Conservation (phyloP, 768 basidiomycete genomes). For the Auriscalpium orientale region DNA sequence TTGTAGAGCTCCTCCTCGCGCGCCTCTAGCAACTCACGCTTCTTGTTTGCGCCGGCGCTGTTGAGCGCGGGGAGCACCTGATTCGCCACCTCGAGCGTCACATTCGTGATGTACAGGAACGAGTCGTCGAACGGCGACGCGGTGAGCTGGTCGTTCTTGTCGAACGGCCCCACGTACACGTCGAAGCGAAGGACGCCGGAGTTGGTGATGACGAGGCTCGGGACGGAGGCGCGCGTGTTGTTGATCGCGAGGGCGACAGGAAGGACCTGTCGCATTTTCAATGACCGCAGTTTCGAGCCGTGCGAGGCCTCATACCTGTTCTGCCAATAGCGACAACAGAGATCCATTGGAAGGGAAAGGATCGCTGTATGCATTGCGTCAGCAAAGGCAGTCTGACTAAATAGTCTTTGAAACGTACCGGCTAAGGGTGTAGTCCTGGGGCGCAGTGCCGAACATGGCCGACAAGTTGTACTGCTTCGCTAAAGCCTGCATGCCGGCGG, state of each 20-base stretch:
- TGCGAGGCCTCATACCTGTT: constrained; percentile 18
- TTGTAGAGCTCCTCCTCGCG: constrained; percentile 35
- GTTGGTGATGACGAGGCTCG: constrained; percentile 59
- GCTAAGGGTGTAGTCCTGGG: constrained; percentile 63
- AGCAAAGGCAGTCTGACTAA: not conserved
- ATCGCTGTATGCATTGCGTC: constrained; percentile 29
- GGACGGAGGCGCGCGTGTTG: constrained; percentile 51
- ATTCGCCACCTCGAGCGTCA: constrained; percentile 43
- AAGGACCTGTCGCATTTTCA: constrained; percentile 24
- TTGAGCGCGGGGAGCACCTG: constrained; percentile 50
- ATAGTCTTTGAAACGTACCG: constrained; percentile 30
- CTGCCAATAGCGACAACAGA: constrained; percentile 50
- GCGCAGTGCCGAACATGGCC: constrained; percentile 61
- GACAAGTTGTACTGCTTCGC: constrained; percentile 54
- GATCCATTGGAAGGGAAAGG: constrained; percentile 58
- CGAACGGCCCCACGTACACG: constrained; percentile 62
- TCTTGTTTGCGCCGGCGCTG: constrained; percentile 30
- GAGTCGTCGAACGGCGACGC: constrained; percentile 60
- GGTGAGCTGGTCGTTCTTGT: constrained; percentile 75
- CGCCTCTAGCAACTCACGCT: constrained; percentile 23
- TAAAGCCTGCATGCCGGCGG: constrained; percentile 44
- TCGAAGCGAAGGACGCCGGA: constrained; percentile 61
- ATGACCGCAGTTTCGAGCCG: too few relatives aligned
- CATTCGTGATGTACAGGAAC: constrained; percentile 54
- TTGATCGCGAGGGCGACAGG: constrained; percentile 53